Base-by-base conservation (phyloP, 164 flowering plant species). In the Aristolochia californica region DNA sequence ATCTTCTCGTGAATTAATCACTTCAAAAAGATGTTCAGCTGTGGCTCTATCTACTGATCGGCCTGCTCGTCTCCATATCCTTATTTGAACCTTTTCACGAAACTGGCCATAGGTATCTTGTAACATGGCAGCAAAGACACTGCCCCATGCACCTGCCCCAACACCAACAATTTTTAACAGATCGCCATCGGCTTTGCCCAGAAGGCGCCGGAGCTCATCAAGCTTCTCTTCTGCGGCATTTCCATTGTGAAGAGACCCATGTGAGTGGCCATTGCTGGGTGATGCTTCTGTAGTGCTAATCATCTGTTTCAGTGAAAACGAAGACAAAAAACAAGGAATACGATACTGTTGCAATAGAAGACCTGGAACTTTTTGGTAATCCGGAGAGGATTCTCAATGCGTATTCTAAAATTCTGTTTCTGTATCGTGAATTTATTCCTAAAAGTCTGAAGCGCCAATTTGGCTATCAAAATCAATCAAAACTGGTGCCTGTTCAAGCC, bases 91-190 rank as follows among this genome's bases (percentile, higher is more conserved):
- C 67, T 89, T 86, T 24, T 85, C 87, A 11, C 89, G 72, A 48
- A 84, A 72, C 43, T 78, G 82, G 17, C 97, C 95, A 68, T 89
- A 89, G 53, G 78, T 68, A 56, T 86, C 91, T 71, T 89, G 97
- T 73, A 89, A 65, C 75, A 89, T 59, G 25, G 97, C 95, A 51
- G 78, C 72, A 63, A 89, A 89, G 27, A 89, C 97, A 79, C 95
- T 83, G 15, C 95, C 97, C 97, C 97, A 89, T 53, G 97, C 97
- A 45, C 97, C 97, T 0, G 89, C 97, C 2, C 95, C 97, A 48
- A 86, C 84, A 25, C 95, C 83, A 26, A 86, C 95, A 43, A 89
- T 84, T 69, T 74, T 86, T 61, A 89, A 58, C 17, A 76, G 74
- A 62, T 87, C 97, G 1, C 84, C 89, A 1, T 89, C 84, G 0